A percentile compares a stretch with the other conserved stretches of the same genome.
These are phyloP conservation scores for Peronosclerospora sorghi DNA, from an alignment of 352 stramenopile species.

Conservation along the genomic window DNA sequence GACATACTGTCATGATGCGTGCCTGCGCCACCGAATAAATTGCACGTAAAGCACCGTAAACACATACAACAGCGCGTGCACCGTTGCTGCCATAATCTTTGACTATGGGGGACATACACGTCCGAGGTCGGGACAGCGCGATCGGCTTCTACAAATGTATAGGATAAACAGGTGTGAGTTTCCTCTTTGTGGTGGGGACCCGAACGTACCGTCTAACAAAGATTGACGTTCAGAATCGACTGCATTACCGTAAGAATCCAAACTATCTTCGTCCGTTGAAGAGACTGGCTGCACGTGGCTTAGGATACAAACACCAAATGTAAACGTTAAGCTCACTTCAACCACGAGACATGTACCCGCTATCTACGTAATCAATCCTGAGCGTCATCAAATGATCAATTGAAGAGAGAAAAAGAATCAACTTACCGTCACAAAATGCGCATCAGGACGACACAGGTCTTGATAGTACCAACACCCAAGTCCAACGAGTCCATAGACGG, in stretches of 20 bases:
- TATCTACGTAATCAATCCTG: conserved; percentile 20
- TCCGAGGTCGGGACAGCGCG: conserved; percentile 55
- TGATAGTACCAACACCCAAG: conserved; percentile 60
- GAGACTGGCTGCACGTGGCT: conserved; percentile 23
- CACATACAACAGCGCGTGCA: conserved; percentile 71
- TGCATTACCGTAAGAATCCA: conserved; percentile 53
- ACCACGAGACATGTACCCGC: conserved; percentile 46
- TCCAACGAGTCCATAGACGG: conserved; percentile 43
- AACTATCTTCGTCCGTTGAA: too few relatives aligned
- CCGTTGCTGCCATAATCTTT: conserved; percentile 58
- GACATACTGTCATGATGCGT: conserved; percentile 84
- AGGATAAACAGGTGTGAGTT: too few relatives aligned
- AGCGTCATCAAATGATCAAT: conserved; percentile 75
- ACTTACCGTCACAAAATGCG: conserved; percentile 58
- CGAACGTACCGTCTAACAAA: conserved; percentile 58
- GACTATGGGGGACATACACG: conserved; percentile 72
- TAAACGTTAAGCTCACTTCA: conserved; percentile 63
- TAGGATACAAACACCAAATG: conserved; percentile 62
- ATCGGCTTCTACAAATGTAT: conserved; percentile 31
- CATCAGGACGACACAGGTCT: conserved; percentile 60
- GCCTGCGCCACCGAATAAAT: conserved; percentile 74
- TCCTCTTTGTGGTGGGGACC: background rate
- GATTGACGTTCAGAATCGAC: conserved; percentile 63
- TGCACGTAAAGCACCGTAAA: conserved; percentile 79
- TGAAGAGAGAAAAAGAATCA: too few relatives aligned